phyloP scores from a whole-genome alignment of 345 rosid species.

The Arabis alpina region DNA sequence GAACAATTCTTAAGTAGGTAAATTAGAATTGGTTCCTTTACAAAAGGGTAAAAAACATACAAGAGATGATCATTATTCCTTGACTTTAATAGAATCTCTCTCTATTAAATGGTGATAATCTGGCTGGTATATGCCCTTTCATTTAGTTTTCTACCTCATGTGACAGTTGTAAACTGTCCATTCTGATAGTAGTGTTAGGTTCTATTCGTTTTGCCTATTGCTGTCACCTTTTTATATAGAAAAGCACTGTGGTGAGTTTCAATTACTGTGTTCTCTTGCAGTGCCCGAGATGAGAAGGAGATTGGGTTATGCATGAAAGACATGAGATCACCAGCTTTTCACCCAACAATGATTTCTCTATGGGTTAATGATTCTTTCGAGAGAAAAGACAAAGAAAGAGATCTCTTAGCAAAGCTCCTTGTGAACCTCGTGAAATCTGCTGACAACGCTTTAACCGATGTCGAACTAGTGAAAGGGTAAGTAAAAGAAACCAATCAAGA shows the following conservation, averaged over 20 bases:
- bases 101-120: conserved; percentile 4
- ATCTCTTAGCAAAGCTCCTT: conserved; percentile 81
- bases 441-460: conserved; percentile 52
- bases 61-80: conserved; percentile 3
- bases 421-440: conserved; percentile 61
- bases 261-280: conserved; percentile 44
- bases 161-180: not conserved
- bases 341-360: conserved; percentile 83
- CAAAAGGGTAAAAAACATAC: not conserved
- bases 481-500: not conserved
- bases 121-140: not conserved
- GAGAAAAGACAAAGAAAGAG: conserved; percentile 88
- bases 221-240: not conserved
- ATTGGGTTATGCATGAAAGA: conserved; percentile 85
- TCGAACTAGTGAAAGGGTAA: conserved; percentile 82
- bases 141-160: not conserved
- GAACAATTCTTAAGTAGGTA: conserved; percentile 20
- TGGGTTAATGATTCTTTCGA: conserved; percentile 98
- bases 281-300: conserved; percentile 92
- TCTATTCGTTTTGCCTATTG: not conserved
- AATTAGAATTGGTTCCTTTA: conserved; percentile 7
- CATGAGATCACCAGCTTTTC: conserved; percentile 72
- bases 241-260: conserved; percentile 20
- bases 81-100: conserved; percentile 1
- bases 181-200: conserved; percentile 5